Evolutionary conservation across 164 flowering plant species (phyloP).

Genomic region (Vitis riparia): DNA sequence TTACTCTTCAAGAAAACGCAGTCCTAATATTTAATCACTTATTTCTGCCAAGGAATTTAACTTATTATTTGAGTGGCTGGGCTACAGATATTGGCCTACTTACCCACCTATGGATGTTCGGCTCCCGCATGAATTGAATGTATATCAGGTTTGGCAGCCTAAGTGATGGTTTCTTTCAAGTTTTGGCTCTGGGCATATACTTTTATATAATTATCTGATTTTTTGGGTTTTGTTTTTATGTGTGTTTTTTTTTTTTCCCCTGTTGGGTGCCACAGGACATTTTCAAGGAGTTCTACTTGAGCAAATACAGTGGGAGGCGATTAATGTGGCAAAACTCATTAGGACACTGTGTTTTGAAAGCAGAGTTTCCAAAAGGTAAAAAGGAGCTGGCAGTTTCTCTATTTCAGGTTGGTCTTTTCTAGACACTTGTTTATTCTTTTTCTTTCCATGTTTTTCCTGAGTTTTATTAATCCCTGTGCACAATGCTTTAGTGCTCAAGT

Average conservation of each 20-base stretch:
- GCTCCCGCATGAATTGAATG: conserved; percentile 89
- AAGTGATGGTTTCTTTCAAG: neutral
- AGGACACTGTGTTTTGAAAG: conserved; percentile 90
- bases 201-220: conserved; percentile 2
- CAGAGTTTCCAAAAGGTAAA: conserved; percentile 81
- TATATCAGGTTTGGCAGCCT: conserved; percentile 63
- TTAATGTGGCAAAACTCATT: conserved; percentile 95
- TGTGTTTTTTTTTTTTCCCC: neutral
- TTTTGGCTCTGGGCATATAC: neutral
- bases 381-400: conserved; percentile 93
- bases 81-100: conserved; percentile 90
- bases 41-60: neutral
- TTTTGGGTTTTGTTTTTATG: neutral
- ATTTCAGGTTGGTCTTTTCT: conserved; percentile 65
- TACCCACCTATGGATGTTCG: conserved; percentile 93
- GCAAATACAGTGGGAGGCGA: conserved; percentile 90
- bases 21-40: neutral
- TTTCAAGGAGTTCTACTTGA: conserved; percentile 87
- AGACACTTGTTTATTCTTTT: neutral
- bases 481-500: neutral
- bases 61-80: conserved; percentile 6
- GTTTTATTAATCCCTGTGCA: neutral
- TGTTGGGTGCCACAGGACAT: conserved; percentile 59
- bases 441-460: conserved; percentile 4
- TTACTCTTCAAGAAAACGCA: neutral